A percentile compares a stretch with the other conserved stretches of the same genome.
phyloP scores from a whole-genome alignment of 768 basidiomycete species.

The Coprinopsis sp. region DNA sequence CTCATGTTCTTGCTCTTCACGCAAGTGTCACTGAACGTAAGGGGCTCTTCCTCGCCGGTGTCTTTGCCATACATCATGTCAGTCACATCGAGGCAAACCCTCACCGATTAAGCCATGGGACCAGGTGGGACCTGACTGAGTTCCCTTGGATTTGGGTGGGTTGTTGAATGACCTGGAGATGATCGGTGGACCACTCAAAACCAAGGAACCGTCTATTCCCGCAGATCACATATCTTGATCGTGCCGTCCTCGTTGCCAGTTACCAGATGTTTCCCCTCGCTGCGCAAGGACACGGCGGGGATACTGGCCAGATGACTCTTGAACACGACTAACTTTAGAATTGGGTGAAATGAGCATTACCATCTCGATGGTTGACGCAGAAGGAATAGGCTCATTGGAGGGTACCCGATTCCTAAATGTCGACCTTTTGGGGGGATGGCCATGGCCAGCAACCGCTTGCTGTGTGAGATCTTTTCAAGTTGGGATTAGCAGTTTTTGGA shows the following conservation, averaged over 20 bases:
- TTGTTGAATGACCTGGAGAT: constrained; percentile 16
- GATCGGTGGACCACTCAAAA: neutral
- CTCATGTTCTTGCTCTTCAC: too few relatives aligned
- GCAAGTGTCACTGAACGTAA: constrained; percentile 94
- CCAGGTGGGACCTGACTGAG: constrained; percentile 97
- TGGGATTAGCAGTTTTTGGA: constrained; percentile 9
- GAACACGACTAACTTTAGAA: constrained; percentile 69
- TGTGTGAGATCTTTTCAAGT: constrained; percentile 35
- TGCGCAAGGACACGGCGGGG: constrained; percentile 91
- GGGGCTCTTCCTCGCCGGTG: constrained; percentile 93
- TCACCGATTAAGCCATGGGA: constrained; percentile 97
- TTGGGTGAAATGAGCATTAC: constrained; percentile 13
- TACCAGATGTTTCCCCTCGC: constrained; percentile 96
- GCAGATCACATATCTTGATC: constrained; percentile 98
- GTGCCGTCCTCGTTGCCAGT: constrained; percentile 96
- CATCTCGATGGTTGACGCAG: constrained; percentile 7
- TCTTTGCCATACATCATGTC: constrained; percentile 41
- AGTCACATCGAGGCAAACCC: constrained; percentile 60
- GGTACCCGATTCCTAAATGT: constrained; percentile 84
- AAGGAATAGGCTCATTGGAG: constrained; percentile 45
- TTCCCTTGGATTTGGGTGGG: constrained; percentile 98
- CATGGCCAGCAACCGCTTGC: constrained; percentile 90
- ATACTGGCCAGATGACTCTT: constrained; percentile 93
- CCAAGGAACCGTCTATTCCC: constrained; percentile 45
- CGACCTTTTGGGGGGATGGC: constrained; percentile 94